Percentiles rank a stretch among this genome's conserved stretches.
These are phyloP conservation scores for Hypocrella siamensis DNA, from an alignment of 2,329 filamentous ascomycete genomes.

Conservation along the genomic window DNA sequence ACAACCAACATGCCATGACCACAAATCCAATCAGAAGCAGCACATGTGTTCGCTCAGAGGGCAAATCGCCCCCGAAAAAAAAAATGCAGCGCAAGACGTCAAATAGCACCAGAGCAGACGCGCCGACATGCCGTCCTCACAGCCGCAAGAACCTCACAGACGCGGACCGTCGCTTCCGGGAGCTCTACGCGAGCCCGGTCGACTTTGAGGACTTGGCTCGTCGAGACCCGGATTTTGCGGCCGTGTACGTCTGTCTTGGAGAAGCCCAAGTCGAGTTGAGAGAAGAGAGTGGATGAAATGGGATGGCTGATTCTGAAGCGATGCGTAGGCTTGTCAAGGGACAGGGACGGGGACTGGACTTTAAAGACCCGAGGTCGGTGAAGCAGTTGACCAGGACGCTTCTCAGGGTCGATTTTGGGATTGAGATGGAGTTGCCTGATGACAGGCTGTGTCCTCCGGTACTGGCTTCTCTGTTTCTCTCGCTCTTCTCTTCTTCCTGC, in stretches of 20 bases:
- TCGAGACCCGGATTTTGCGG: constrained; percentile 24
- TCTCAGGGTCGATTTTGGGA: constrained; percentile 57
- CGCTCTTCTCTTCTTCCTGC: neutral
- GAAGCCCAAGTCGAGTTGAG: too few species aligned
- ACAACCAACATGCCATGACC: too few species aligned
- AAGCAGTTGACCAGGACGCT: constrained; percentile 71
- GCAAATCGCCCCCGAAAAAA: too few species aligned
- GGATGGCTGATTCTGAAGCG: neutral
- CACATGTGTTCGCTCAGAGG: too few species aligned
- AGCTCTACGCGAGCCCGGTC: constrained; percentile 23
- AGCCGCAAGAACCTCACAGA: neutral
- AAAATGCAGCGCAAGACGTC: too few species aligned
- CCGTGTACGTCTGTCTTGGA: constrained; percentile 16
- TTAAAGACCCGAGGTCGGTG: constrained; percentile 61
- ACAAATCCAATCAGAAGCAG: too few species aligned
- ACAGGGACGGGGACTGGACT: constrained; percentile 50
- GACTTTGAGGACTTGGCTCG: constrained; percentile 27
- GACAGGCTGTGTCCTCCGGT: constrained; percentile 81
- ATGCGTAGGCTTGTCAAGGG: constrained; percentile 10
- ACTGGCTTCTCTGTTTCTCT: too few species aligned
- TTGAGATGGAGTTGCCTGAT: constrained; percentile 54
- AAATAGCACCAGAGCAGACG: neutral
- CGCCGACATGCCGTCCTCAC: neutral
- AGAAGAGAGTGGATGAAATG: too few species aligned
- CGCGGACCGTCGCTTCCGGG: constrained; percentile 16